Percentiles rank a stretch among this genome's conserved stretches.
phyloP scores from a whole-genome alignment of 2,329 filamentous ascomycete genomes.

The Rhexocercosporidium sp. region DNA sequence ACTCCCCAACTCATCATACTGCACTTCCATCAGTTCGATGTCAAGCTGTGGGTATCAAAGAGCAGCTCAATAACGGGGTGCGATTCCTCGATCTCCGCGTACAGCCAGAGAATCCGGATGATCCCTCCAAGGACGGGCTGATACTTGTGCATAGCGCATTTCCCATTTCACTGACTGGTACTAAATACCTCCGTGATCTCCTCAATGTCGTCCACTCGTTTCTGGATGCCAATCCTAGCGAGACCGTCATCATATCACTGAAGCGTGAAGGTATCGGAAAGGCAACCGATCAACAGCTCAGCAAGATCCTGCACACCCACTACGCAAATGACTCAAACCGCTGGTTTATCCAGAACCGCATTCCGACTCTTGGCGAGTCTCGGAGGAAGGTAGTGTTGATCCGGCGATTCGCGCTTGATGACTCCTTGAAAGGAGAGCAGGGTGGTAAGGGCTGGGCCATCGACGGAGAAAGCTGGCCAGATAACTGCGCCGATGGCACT shows the following conservation, averaged over 20 bases:
- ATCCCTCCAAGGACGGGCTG: conserved; percentile 67
- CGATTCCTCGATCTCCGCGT: conserved; percentile 94
- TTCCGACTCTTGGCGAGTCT: conserved; percentile 79
- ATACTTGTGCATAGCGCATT: conserved; percentile 90
- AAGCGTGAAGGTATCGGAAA: conserved; percentile 90
- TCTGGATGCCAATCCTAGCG: conserved; percentile 76
- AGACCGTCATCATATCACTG: conserved; percentile 83
- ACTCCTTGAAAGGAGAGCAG: conserved; percentile 56
- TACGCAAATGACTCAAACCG: conserved; percentile 66
- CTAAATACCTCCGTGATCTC: conserved; percentile 78
- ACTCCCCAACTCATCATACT: conserved; percentile 83
- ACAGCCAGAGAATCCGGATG: conserved; percentile 62
- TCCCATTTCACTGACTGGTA: conserved; percentile 82
- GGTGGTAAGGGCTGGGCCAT: conserved; percentile 60
- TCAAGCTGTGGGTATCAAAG: conserved; percentile 77
- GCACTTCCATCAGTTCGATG: conserved; percentile 93
- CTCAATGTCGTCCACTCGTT: conserved; percentile 76
- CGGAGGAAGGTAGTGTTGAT: conserved; percentile 85
- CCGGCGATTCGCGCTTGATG: conserved; percentile 75
- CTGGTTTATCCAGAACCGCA: conserved; percentile 80
- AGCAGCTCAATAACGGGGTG: conserved; percentile 87
- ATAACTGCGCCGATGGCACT: conserved; percentile 81
- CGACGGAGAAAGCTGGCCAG: conserved; percentile 75
- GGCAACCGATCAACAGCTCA: conserved; percentile 79
- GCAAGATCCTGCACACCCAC: conserved; percentile 72